Percentiles rank a stretch among this genome's conserved stretches.
These are phyloP conservation scores for Tuber aestivum DNA, from an alignment of 495 filamentous ascomycete genomes.

Conservation along the genomic window DNA sequence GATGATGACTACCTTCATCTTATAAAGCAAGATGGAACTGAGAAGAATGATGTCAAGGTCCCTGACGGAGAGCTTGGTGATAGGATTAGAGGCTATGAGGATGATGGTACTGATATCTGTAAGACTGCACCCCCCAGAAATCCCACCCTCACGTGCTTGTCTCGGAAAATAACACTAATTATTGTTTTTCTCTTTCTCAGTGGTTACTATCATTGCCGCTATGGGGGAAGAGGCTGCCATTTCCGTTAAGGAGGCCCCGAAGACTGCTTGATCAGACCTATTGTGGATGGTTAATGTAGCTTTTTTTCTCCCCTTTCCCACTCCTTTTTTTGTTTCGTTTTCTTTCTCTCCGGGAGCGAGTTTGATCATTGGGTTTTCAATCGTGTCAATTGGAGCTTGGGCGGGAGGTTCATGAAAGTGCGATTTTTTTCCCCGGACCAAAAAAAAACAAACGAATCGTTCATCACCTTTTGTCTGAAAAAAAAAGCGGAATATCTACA, in stretches of 20 bases:
- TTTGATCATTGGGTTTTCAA: slow-evolving; percentile 39
- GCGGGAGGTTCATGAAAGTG: neutral
- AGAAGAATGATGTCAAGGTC: slow-evolving; percentile 90
- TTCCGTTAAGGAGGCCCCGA: slow-evolving; percentile 84
- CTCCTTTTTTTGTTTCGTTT: slow-evolving; percentile 17
- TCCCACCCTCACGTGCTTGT: neutral
- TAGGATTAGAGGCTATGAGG: slow-evolving; percentile 62
- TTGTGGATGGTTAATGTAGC: slow-evolving; percentile 15
- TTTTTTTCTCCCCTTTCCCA: slow-evolving; percentile 21
- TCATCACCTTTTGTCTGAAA: slow-evolving; percentile 24
- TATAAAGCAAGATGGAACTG: slow-evolving; percentile 70
- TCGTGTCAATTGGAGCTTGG: slow-evolving; percentile 10
- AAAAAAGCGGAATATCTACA: neutral
- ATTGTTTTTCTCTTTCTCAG: slow-evolving; percentile 46
- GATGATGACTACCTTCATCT: slow-evolving; percentile 90
- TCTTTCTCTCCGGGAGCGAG: slow-evolving; percentile 36
- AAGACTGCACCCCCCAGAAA: slow-evolving; percentile 46
- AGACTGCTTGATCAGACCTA: slow-evolving; percentile 9
- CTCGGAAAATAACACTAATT: neutral
- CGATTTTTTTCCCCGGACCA: slow-evolving; percentile 5
- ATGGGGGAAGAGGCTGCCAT: slow-evolving; percentile 94
- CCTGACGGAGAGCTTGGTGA: slow-evolving; percentile 84
- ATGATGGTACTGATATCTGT: slow-evolving; percentile 75
- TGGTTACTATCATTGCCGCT: slow-evolving; percentile 81
- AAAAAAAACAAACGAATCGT: slow-evolving; percentile 29